phyloP scores from a whole-genome alignment of 2,329 filamentous ascomycete species.

The Xylariaceae sp. region DNA sequence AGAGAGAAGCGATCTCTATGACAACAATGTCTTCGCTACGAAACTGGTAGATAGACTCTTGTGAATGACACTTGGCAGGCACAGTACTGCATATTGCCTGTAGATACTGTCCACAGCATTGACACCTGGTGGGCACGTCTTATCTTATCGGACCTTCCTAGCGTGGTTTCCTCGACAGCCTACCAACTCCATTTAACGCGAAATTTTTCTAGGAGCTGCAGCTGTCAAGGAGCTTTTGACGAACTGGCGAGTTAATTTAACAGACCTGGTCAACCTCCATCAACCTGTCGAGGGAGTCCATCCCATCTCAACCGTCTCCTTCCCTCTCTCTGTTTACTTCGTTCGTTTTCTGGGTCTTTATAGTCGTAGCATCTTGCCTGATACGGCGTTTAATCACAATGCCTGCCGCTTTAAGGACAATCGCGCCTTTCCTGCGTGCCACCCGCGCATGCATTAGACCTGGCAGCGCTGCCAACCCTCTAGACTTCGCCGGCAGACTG shows the following conservation, averaged over 20 bases:
- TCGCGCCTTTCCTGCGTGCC: constrained; percentile 76
- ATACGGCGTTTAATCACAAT: constrained; percentile 39
- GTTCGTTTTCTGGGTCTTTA: constrained; percentile 6
- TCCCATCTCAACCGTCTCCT: constrained; percentile 7
- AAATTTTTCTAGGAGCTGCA: constrained; percentile 17
- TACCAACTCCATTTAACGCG: background rate
- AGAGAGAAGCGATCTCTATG: no score
- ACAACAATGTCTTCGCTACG: no score
- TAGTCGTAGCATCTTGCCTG: constrained; percentile 9
- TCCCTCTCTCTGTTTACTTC: constrained; percentile 2
- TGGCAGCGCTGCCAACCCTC: constrained; percentile 65
- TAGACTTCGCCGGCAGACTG: constrained; percentile 65
- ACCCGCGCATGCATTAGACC: constrained; percentile 68
- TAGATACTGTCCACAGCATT: no score
- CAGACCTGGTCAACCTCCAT: background rate
- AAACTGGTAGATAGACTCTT: no score
- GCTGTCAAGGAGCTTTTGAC: constrained; percentile 13
- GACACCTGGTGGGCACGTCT: no score
- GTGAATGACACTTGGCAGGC: no score
- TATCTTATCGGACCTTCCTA: constrained; percentile 12
- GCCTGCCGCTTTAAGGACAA: constrained; percentile 72
- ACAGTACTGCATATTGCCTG: no score
- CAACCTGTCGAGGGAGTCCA: background rate
- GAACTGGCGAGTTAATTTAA: constrained; percentile 10
- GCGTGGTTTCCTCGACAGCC: background rate